These are phyloP conservation scores for Xylaria flabelliformis DNA, from an alignment of 495 filamentous ascomycete species.

Conservation along the genomic window DNA sequence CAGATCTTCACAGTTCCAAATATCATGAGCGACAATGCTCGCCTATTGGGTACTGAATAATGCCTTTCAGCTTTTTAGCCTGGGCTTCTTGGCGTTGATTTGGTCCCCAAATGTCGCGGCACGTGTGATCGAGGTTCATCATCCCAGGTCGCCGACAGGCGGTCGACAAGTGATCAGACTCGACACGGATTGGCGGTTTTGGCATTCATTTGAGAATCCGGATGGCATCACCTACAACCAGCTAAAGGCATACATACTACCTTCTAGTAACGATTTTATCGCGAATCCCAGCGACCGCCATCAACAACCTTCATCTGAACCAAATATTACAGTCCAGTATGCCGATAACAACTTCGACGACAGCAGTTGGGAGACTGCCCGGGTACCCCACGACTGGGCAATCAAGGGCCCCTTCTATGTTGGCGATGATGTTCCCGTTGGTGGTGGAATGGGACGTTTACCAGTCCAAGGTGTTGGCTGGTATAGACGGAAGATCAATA, in stretches of 20 bases:
- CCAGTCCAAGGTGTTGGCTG: slow-evolving; percentile 48
- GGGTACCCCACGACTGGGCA: slow-evolving; percentile 50
- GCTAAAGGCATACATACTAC: slow-evolving; percentile 40
- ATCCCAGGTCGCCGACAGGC: neutral
- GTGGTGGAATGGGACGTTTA: slow-evolving; percentile 62
- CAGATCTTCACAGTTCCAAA: neutral
- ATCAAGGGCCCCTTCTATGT: slow-evolving; percentile 47
- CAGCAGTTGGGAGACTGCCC: slow-evolving; percentile 27
- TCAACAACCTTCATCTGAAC: slow-evolving; percentile 16
- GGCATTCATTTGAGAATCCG: slow-evolving; percentile 36
- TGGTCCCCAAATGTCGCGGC: neutral
- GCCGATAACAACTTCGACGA: slow-evolving; percentile 25
- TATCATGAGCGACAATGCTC: neutral
- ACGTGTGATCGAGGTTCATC: neutral
- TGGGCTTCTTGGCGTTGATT: slow-evolving; percentile 2
- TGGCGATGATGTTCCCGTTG: slow-evolving; percentile 45
- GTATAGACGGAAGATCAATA: slow-evolving; percentile 45
- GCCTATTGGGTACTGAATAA: neutral
- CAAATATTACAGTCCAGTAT: slow-evolving; percentile 14
- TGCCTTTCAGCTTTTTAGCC: slow-evolving; percentile 9
- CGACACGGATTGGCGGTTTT: slow-evolving; percentile 39
- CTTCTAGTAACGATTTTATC: slow-evolving; percentile 37
- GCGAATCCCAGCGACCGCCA: slow-evolving; percentile 24
- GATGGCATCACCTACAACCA: slow-evolving; percentile 36
- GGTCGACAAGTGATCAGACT: slow-evolving; percentile 34